These are phyloP conservation scores for Raphanus sativus DNA, from an alignment of 345 rosid species.

Conservation along the genomic window DNA sequence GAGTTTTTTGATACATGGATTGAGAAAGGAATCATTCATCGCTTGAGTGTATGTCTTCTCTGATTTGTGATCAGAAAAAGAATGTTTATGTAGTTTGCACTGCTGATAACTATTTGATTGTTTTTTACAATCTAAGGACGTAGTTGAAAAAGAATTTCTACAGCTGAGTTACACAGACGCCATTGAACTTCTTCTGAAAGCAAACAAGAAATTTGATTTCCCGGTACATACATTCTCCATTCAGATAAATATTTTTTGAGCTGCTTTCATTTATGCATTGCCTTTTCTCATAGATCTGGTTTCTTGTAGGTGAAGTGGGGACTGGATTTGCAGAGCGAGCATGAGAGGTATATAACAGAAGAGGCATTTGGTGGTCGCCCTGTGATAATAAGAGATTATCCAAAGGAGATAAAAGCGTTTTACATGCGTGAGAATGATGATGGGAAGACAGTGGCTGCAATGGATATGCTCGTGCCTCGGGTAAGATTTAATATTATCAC, in stretches of 20 bases:
- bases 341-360: constrained; percentile 95
- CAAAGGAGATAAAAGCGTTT: constrained; percentile 97
- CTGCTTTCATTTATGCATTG: background rate
- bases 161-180: constrained; percentile 90
- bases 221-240: constrained; percentile 53
- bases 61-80: constrained; percentile 9
- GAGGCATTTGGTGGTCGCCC: constrained; percentile 84
- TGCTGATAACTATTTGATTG: background rate
- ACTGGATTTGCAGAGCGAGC: constrained; percentile 95
- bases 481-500: constrained; percentile 42
- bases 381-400: constrained; percentile 90
- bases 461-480: constrained; percentile 98
- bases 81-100: constrained; percentile 3
- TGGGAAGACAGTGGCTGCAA: constrained; percentile 97
- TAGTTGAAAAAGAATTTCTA: constrained; percentile 83
- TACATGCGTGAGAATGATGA: constrained; percentile 97
- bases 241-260: background rate
- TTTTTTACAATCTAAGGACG: constrained; percentile 47
- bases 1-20: constrained; percentile 95
- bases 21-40: constrained; percentile 87
- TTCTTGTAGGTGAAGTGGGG: constrained; percentile 88
- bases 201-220: constrained; percentile 82
- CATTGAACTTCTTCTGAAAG: constrained; percentile 74
- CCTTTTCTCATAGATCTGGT: background rate
- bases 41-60: constrained; percentile 71